Conservation (phyloP, 805 yeast species). For the Yarrowia sp. region DNA sequence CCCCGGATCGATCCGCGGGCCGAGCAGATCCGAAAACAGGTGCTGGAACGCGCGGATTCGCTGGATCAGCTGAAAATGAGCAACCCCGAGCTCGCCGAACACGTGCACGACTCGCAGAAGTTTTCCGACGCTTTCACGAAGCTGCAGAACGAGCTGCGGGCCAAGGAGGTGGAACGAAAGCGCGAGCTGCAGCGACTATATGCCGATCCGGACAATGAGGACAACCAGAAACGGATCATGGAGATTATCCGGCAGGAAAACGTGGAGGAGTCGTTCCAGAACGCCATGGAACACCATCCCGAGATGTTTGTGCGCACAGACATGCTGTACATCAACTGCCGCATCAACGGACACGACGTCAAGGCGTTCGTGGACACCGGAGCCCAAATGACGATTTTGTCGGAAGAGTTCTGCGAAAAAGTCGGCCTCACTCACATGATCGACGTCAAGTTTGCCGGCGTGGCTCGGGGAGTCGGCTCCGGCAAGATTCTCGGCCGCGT, state of each 20-base stretch:
- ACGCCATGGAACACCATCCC: slow-evolving; percentile 87
- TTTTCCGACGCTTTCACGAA: slow-evolving; percentile 54
- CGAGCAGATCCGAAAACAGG: slow-evolving; percentile 19
- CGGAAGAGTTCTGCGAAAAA: slow-evolving; percentile 75
- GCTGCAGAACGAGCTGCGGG: slow-evolving; percentile 46
- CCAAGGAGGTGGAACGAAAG: slow-evolving; percentile 52
- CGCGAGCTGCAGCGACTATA: slow-evolving; percentile 61
- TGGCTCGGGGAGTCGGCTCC: slow-evolving; percentile 90
- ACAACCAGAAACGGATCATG: slow-evolving; percentile 66
- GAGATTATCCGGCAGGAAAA: slow-evolving; percentile 74
- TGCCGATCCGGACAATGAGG: slow-evolving; percentile 73
- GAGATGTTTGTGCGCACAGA: slow-evolving; percentile 83
- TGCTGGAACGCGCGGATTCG: slow-evolving; percentile 1
- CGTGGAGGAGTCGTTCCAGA: slow-evolving; percentile 77
- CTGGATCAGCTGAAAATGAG: slow-evolving; percentile 17
- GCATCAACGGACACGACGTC: slow-evolving; percentile 78
- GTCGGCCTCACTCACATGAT: slow-evolving; percentile 74
- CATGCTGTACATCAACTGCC: slow-evolving; percentile 82
- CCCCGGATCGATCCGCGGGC: slow-evolving; percentile 12
- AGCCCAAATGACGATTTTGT: slow-evolving; percentile 86
- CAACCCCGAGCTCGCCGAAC: slow-evolving; percentile 58
- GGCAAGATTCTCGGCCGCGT: slow-evolving; percentile 80
- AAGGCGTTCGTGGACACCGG: slow-evolving; percentile 98
- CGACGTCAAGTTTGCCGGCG: slow-evolving; percentile 80
- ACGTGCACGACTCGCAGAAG: slow-evolving; percentile 56